Base-by-base conservation (phyloP, 768 basidiomycete genomes). In the Peribolospora kevripleyi region DNA sequence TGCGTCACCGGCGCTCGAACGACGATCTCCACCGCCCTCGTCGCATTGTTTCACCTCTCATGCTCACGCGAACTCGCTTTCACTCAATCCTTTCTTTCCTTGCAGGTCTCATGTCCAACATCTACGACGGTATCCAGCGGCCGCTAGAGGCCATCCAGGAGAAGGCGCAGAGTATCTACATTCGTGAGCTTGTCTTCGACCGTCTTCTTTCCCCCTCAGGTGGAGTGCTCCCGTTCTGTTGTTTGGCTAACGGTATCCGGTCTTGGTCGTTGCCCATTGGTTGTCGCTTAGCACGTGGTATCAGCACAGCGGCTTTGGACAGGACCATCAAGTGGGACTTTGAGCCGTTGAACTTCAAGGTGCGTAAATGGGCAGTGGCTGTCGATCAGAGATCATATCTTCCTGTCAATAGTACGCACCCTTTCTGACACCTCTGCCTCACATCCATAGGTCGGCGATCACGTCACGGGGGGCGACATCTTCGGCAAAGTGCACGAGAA, bases 111-210 rank as follows among this genome's bases (percentile, higher is more conserved):
- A 97, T 98, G 93, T 80, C 80, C n/a, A 97, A 98, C 68, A 98
- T 98, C 64, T 87, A 91, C 62, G 58, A 62, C 52, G 62, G 61
- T 48, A 65, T 65, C 51, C 65, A 66, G 45, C 65, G 65, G 25
- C 64, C 65, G 76, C 64, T 71, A 45, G 71, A 74, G 80, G 78
- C 82, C 42, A 98, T 98, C 61, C 87, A 88, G 77, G 85, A 93
- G 65, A 75, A 84, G 46, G 95, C 93, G 48, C 82, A 95, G 63
- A 93, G 87, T n/a, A 98, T 98, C 64, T 98, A 98, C 70, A 97
- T 98, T 59, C 93, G 93, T 25, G 25, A 25, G 25, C 25, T 25
- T 25, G 43, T 65, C 67, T 67, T 46, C 52, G 67, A 64, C 56
- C 36, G 40, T 7, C 10, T 5, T 7, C 6, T 11, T 47, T 3